Conservation (phyloP, 106 monocot genomes). For the Acorus gramineus region DNA sequence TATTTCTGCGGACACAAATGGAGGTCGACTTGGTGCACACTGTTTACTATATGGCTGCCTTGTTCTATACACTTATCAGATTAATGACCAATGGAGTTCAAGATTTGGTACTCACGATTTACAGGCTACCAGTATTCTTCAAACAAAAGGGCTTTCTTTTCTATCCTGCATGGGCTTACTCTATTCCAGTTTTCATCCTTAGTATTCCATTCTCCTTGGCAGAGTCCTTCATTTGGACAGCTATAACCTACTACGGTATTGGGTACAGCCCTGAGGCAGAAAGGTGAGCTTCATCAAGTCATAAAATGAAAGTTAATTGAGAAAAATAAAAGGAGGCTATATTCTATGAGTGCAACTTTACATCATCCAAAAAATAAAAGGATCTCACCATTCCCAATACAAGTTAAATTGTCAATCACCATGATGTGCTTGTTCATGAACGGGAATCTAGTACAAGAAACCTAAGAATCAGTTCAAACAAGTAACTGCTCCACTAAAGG, state of each 20-base stretch:
- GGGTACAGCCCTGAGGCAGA: conserved; percentile 21
- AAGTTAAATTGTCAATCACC: no score
- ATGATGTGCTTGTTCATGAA: no score
- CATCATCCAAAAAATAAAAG: no score
- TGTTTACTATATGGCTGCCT: conserved; percentile 8
- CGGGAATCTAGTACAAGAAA: no score
- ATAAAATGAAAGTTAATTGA: no score
- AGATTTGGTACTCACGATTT: conserved; percentile 14
- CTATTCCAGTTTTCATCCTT: conserved; percentile 11
- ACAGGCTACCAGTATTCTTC: conserved; percentile 13
- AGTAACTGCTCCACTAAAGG: no score
- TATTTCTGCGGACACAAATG: conserved; percentile 14
- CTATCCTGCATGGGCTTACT: conserved; percentile 27
- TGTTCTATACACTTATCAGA: conserved; percentile 17
- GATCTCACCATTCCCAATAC: no score
- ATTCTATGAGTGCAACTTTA: no score
- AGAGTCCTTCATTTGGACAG: conserved; percentile 21
- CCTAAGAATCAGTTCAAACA: no score
- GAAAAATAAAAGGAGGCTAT: no score
- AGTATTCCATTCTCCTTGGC: conserved; percentile 18
- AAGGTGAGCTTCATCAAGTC: conserved; percentile 2
- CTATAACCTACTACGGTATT: conserved; percentile 19
- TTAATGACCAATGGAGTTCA: conserved; percentile 15
- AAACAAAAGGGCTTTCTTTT: conserved; percentile 21
- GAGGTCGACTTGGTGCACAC: conserved; percentile 7